Base-by-base conservation (phyloP, 352 stramenopile species). In the Pythium coloratum region DNA sequence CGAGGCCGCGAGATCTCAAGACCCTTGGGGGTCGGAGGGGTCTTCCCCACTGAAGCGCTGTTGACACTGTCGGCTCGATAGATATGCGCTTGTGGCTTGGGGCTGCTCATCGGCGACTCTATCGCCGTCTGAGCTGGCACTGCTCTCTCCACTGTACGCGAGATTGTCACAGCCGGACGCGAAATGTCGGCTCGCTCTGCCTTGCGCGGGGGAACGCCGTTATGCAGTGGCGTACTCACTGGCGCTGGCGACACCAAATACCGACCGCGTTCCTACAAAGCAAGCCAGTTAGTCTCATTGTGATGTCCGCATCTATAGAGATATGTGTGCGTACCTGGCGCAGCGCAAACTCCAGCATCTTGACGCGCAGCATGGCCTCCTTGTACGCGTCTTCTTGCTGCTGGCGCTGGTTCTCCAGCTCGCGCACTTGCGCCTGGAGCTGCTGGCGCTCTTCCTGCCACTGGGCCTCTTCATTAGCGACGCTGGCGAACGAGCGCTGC, bases 301-400 rank as follows among this genome's bases (percentile, higher is more conserved):
- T 12, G 10, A 12, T 10, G 33, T 6, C 33, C 10, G 10, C 33
- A 38, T 38, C 33, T 38, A 38, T 2, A 38, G 33, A 38, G 33
- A 44, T 7, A 44, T 10, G 7, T 30, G 14, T 28, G 4, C 69
- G 28, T 20, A 86, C 77, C 77, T 93, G 86, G 3, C 82, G 81
- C 49, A 96, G 69, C 55, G 88, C 88, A 66, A 94, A 96, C 59
- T 96, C 86, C 68, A 96, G 84, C 88, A 96, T 96, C 71, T 96
- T 96, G 46, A 96, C 76, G 49, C 87, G 88, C 62, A 94, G 65
- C 74, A 96, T 76, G 10, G 82, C 84, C 51, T 96, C 88, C 66
- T 94, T 94, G 65, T 93, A 93, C 40, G 81, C 83, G 28, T 92
- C 84, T 55, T 96, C 88, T 72, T 96, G 88, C 38, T 88, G 74